Evolutionary conservation across 2,329 filamentous ascomycete species (phyloP).

Genomic region (Penicillium oxalicum): DNA sequence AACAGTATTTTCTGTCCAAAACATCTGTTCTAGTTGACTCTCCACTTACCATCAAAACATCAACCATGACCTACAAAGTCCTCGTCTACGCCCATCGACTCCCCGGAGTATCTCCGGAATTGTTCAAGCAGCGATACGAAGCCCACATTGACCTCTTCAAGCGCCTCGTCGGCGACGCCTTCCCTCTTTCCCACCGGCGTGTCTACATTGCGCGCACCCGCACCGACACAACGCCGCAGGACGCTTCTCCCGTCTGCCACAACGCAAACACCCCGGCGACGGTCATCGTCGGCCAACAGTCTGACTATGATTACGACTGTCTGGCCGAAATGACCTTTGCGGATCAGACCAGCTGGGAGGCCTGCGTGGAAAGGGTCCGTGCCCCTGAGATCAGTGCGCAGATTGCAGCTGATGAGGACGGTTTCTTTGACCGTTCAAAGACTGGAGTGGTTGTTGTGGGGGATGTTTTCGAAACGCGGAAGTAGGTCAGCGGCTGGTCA

Average conservation of each 20-base stretch:
- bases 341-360: slow-evolving; percentile 10
- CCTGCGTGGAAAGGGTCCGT: slow-evolving; percentile 1
- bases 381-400: slow-evolving; percentile 13
- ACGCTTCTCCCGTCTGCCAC: slow-evolving; percentile 3
- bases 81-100: slow-evolving; percentile 11
- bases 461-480: slow-evolving; percentile 3
- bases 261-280: slow-evolving; percentile 15
- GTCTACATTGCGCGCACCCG: slow-evolving; percentile 12
- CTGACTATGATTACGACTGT: slow-evolving; percentile 16
- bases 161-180: slow-evolving; percentile 10
- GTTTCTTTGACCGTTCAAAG: slow-evolving; percentile 13
- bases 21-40: too few relatives aligned
- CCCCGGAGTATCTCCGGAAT: slow-evolving; percentile 11
- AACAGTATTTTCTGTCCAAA: too few relatives aligned
- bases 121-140: slow-evolving; percentile 19
- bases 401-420: slow-evolving; percentile 15
- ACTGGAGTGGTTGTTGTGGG: slow-evolving; percentile 1
- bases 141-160: slow-evolving; percentile 17
- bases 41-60: background rate
- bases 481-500: background rate
- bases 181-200: slow-evolving; percentile 16
- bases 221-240: slow-evolving; percentile 1
- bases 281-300: slow-evolving; percentile 11
- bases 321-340: slow-evolving; percentile 15
- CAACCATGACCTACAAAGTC: slow-evolving; percentile 5